Conservation (phyloP, 306 rosid genomes). For the Cicer pinnatifidum region DNA sequence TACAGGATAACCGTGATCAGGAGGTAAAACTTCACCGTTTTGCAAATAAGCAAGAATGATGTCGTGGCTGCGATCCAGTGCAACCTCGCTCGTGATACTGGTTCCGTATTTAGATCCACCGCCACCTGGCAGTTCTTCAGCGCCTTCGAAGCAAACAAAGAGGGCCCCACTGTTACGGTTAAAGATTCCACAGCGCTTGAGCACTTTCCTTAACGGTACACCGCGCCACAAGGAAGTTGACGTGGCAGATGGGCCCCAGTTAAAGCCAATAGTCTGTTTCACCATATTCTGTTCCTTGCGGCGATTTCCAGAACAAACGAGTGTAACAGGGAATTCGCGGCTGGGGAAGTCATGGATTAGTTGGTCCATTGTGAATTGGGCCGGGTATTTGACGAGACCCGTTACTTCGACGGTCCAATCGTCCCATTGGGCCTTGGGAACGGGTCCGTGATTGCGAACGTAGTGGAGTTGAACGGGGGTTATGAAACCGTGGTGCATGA, state of each 20-base stretch:
- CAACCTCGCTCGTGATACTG: constrained; percentile 12
- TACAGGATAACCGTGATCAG: constrained; percentile 17
- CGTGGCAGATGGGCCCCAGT: not conserved
- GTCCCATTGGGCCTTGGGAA: not conserved
- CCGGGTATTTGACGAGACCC: not conserved
- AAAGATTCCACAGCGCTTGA: constrained; percentile 21
- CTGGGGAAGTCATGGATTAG: constrained; percentile 1
- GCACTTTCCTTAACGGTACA: constrained; percentile 4
- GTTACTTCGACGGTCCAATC: constrained; percentile 22
- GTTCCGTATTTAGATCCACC: constrained; percentile 26
- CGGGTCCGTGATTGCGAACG: constrained; percentile 3
- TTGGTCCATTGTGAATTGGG: constrained; percentile 8
- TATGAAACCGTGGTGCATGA: constrained; percentile 32
- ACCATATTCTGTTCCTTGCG: constrained; percentile 35
- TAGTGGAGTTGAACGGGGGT: constrained; percentile 21
- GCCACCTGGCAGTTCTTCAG: constrained; percentile 29
- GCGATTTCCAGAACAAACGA: constrained; percentile 2
- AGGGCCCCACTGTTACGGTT: not conserved
- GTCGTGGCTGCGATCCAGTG: constrained; percentile 10
- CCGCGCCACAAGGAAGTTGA: constrained; percentile 36
- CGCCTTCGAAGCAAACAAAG: constrained; percentile 30
- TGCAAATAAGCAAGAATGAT: not conserved
- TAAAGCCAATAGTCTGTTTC: constrained; percentile 15
- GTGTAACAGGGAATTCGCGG: constrained; percentile 6
- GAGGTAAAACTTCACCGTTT: constrained; percentile 15